Evolutionary conservation across 202 grass and related monocot species (phyloP).

Genomic region (Bolboschoenoplectus hybrid): DNA sequence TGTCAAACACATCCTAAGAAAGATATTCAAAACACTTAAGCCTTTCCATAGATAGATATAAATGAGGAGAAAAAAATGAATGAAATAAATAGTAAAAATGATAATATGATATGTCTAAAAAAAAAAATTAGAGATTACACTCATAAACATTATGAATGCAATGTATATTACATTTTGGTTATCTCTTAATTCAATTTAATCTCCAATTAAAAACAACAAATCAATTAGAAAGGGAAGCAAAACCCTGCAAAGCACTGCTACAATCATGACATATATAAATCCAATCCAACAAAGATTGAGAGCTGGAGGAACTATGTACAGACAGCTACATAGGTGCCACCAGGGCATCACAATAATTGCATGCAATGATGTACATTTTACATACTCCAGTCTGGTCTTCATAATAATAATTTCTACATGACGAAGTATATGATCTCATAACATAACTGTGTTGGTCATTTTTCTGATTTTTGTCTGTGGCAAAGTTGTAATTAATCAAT

Average conservation of each 20-base stretch:
- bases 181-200: not conserved
- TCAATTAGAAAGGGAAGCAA: not conserved
- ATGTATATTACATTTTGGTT: not conserved
- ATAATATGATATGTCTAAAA: too few relatives aligned
- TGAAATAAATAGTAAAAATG: too few relatives aligned
- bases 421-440: slow-evolving; percentile 15
- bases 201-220: not conserved
- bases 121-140: too few relatives aligned
- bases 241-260: not conserved
- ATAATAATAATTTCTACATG: slow-evolving; percentile 7
- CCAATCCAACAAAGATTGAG: slow-evolving; percentile 20
- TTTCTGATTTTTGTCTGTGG: not conserved
- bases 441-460: not conserved
- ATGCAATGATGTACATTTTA: not conserved
- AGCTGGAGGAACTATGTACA: not conserved
- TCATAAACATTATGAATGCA: too few relatives aligned
- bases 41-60: too few relatives aligned
- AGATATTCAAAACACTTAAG: too few relatives aligned
- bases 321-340: not conserved
- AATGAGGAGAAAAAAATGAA: too few relatives aligned
- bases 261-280: not conserved
- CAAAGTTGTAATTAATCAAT: not conserved
- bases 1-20: too few relatives aligned
- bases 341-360: slow-evolving; percentile 12
- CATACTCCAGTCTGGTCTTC: not conserved